phyloP scores from a whole-genome alignment of 73 alveolate species.

The Blepharisma stoltei region DNA sequence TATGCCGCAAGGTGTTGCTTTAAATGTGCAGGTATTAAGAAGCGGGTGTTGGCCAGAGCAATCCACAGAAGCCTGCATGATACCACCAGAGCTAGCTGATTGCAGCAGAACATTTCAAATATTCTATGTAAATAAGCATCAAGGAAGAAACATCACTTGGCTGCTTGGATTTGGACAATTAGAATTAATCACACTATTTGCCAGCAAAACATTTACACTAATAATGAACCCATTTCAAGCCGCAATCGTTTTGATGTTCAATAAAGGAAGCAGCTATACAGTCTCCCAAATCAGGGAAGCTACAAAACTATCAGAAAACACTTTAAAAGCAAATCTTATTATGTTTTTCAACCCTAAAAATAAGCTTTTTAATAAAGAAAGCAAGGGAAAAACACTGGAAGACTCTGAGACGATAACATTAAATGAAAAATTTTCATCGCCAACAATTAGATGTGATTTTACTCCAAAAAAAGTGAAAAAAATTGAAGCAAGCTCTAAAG shows the following conservation, averaged over 20 bases:
- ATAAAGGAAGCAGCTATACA: conserved; percentile 36
- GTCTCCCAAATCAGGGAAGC: conserved; percentile 42
- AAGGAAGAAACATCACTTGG: conserved; percentile 54
- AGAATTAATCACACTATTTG: conserved; percentile 36
- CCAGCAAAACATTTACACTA: conserved; percentile 42
- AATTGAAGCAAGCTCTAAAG: conserved; percentile 30
- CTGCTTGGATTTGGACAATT: conserved; percentile 42
- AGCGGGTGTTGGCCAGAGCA: conserved; percentile 78
- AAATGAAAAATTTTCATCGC: conserved; percentile 29
- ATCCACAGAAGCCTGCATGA: conserved; percentile 53
- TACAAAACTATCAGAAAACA: conserved; percentile 44
- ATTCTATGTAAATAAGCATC: conserved; percentile 55
- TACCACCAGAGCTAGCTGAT: conserved; percentile 51
- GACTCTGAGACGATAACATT: conserved; percentile 40
- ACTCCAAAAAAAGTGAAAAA: conserved; percentile 38
- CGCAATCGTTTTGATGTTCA: conserved; percentile 51
- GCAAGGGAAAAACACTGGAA: conserved; percentile 40
- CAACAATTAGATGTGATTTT: conserved; percentile 39
- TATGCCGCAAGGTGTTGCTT: conserved; percentile 34
- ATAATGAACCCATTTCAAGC: conserved; percentile 54
- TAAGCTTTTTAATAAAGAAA: conserved; percentile 53
- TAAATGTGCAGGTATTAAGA: conserved; percentile 58
- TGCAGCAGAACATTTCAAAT: conserved; percentile 41
- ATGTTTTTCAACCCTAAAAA: conserved; percentile 54
- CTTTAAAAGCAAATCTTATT: conserved; percentile 37